These are phyloP conservation scores for Pseudohalonectria lignicola DNA, from an alignment of 2,329 filamentous ascomycete genomes.

Conservation along the genomic window DNA sequence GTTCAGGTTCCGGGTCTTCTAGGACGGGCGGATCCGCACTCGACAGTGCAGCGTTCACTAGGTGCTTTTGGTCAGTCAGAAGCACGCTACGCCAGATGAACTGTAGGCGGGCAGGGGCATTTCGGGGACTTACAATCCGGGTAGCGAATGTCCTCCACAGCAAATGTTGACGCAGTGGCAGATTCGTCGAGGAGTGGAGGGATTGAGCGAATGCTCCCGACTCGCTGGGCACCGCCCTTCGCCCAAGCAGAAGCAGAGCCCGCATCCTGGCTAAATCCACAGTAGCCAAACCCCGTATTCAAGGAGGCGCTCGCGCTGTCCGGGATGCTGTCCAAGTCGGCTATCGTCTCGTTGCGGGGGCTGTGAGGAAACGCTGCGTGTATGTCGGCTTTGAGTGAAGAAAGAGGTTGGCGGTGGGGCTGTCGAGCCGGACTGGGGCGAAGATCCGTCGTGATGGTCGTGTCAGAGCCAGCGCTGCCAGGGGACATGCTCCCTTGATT, in stretches of 20 bases:
- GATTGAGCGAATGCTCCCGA: too few relatives aligned
- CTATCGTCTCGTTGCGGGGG: neutral
- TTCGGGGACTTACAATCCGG: constrained; percentile 46
- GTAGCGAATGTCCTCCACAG: constrained; percentile 26
- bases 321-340: neutral
- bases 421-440: neutral
- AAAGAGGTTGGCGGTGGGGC: neutral
- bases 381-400: neutral
- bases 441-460: neutral
- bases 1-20: constrained; percentile 6
- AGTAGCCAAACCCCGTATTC: too few relatives aligned
- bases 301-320: too few relatives aligned
- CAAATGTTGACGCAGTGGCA: too few relatives aligned
- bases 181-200: too few relatives aligned
- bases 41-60: constrained; percentile 42
- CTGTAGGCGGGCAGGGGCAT: too few relatives aligned
- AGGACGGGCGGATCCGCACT: neutral
- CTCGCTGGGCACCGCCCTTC: too few relatives aligned
- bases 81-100: too few relatives aligned
- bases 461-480: neutral
- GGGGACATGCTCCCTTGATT: too few relatives aligned
- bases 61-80: constrained; percentile 57
- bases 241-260: too few relatives aligned
- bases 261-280: too few relatives aligned
- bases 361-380: neutral